Evolutionary conservation across 805 yeast species (phyloP).

Genomic region (Saccharomycopsis sp.): DNA sequence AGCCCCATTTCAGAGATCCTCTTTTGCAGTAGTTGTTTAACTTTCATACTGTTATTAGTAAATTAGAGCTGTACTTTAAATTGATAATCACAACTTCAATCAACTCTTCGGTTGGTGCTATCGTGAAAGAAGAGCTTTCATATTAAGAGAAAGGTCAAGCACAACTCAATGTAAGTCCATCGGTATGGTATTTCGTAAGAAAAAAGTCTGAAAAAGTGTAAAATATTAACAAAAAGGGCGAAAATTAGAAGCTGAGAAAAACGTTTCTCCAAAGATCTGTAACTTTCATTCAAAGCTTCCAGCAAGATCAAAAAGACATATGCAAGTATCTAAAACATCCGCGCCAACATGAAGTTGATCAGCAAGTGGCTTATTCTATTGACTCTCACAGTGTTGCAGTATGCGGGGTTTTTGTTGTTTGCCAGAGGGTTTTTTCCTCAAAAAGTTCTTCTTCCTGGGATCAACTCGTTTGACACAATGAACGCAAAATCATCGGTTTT

Average conservation of each 20-base stretch:
- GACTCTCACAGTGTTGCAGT: conserved; percentile 30
- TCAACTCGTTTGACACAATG: conserved; percentile 29
- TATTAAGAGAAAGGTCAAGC: too few species aligned
- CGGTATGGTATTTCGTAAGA: too few species aligned
- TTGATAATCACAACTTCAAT: too few species aligned
- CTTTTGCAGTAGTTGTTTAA: conserved; percentile 39
- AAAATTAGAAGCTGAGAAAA: too few species aligned
- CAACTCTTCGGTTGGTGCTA: too few species aligned
- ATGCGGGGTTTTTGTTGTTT: conserved; percentile 54
- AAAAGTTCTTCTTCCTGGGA: conserved; percentile 69
- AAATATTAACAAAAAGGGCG: too few species aligned
- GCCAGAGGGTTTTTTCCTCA: conserved; percentile 87
- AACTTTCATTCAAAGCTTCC: too few species aligned
- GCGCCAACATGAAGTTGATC: conserved; percentile 6
- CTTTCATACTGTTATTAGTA: neutral
- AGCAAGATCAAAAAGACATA: neutral
- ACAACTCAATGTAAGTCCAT: too few species aligned
- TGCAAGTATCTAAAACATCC: neutral
- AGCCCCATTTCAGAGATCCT: conserved; percentile 83
- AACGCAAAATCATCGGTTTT: conserved; percentile 23
- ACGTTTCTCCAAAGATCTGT: too few species aligned
- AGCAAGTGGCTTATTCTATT: conserved; percentile 8
- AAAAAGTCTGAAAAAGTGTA: too few species aligned
- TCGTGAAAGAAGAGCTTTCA: too few species aligned
- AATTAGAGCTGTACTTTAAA: too few species aligned